Evolutionary conservation across 192 early-diverging fungal genomes (phyloP).

Genomic region (Coemansia sp.): DNA sequence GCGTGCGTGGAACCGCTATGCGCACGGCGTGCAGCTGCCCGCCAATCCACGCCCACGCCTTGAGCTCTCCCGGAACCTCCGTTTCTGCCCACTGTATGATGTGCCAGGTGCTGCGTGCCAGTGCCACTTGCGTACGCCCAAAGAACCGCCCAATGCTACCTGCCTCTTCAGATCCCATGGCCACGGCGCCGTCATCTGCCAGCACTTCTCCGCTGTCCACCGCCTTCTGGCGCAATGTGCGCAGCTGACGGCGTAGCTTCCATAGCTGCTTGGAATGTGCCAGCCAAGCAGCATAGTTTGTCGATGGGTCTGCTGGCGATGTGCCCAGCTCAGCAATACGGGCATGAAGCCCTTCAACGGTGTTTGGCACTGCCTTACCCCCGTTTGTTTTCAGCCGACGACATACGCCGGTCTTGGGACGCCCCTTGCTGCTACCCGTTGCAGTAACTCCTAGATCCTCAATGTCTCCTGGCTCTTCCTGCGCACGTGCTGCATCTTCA

Average conservation of each 20-base stretch:
- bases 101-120: slow-evolving; percentile 73
- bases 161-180: background rate
- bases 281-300: slow-evolving; percentile 74
- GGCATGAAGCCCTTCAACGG: slow-evolving; percentile 45
- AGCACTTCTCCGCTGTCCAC: slow-evolving; percentile 29
- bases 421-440: slow-evolving; percentile 7
- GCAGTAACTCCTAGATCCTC: slow-evolving; percentile 58
- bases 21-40: slow-evolving; percentile 67
- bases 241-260: slow-evolving; percentile 59
- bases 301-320: slow-evolving; percentile 60
- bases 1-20: slow-evolving; percentile 73
- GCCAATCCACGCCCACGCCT: slow-evolving; percentile 79
- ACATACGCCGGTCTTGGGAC: slow-evolving; percentile 21
- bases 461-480: slow-evolving; percentile 38
- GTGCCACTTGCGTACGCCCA: slow-evolving; percentile 60
- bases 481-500: slow-evolving; percentile 5
- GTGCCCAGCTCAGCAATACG: slow-evolving; percentile 45
- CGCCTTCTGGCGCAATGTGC: slow-evolving; percentile 50
- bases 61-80: slow-evolving; percentile 81
- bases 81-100: slow-evolving; percentile 83
- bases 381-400: background rate
- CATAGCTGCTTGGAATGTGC: slow-evolving; percentile 74
- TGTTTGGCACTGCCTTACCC: slow-evolving; percentile 14
- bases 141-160: slow-evolving; percentile 58
- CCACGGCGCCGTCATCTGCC: background rate